phyloP scores from a whole-genome alignment of 768 basidiomycete genomes.

The Cystofilobasidium bisporidii region DNA sequence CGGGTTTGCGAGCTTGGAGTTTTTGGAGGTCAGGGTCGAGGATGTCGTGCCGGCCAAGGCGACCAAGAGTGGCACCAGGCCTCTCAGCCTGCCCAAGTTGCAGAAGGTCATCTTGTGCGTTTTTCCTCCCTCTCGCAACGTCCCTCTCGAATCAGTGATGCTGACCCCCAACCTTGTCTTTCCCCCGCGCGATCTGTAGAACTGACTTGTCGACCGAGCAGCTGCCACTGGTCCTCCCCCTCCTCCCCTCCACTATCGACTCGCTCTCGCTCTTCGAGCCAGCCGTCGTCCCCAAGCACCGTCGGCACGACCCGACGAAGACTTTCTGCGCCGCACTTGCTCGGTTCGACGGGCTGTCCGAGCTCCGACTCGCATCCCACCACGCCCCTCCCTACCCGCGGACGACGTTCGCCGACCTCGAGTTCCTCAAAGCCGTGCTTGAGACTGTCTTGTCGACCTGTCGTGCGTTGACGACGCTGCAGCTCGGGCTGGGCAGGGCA shows the following conservation, averaged over 20 bases:
- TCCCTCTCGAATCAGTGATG: too few species aligned
- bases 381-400: background rate
- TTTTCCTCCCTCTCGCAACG: too few species aligned
- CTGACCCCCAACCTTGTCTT: too few species aligned
- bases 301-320: background rate
- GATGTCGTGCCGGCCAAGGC: background rate
- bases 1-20: background rate
- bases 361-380: background rate
- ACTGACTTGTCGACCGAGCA: background rate
- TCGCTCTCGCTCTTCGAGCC: constrained; percentile 11
- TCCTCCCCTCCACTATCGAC: constrained; percentile 3
- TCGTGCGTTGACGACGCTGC: background rate
- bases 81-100: constrained; percentile 2
- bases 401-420: background rate
- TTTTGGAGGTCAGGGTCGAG: constrained; percentile 2
- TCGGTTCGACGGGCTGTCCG: constrained; percentile 2
- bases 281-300: background rate
- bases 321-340: constrained; percentile 1
- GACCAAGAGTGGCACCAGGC: background rate
- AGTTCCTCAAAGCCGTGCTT: background rate
- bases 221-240: background rate
- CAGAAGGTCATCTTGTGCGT: constrained; percentile 6
- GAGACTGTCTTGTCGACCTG: background rate
- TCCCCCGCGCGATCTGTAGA: background rate
- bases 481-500: background rate